Base-by-base conservation (phyloP, 1,284 basidiomycete species). In the Leccinum huronense region DNA sequence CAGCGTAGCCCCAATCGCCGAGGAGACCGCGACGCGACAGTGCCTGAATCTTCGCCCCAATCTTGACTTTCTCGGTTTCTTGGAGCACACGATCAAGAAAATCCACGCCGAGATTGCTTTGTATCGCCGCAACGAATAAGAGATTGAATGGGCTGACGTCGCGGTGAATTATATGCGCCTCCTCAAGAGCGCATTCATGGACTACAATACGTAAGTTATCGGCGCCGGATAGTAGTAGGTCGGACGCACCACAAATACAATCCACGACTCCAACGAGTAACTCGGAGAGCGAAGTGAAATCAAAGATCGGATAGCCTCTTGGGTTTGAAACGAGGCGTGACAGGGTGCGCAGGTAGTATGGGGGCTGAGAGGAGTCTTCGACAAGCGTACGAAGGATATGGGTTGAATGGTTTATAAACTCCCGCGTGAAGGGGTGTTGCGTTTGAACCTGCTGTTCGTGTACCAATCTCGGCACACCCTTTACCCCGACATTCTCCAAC, bases 81-180 rank as follows among this genome's bases (percentile, higher is more conserved):
- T 34, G 9, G 10, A 53, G 59, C 11, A 42, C 55, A 11, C 30
- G 13, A 54, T 42, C 14, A 1, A 63, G 6, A 31, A 63, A 54
- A 23, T 38, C 14, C 11, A 3, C 10, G 8, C 14, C 23, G 3
- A 36, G 33, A 5, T 57, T 14, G 36, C 11, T 31, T 1, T 62
- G 13, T 10, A 19, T 42, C 9, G 8, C 42, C 36, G 48, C 3
- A 13, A 42, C n/a, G 2, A 64, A 27, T 4, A 66, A 27, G 1
- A 66, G 53, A 8, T 67, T 67, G 31, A 66, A 59, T 0, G 60
- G 23, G 7, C 65, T 66, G 2, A 66, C 36, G 8, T 66, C 55
- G 1, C 5, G 33, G 8, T 66, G 65, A 2, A 66, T 56, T 38
- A 67, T 6, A 2, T 3, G 1, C 4, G 34, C 51, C 0, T 55